Conservation (phyloP, 2,329 filamentous ascomycete genomes). For the Colletotrichum lentis region DNA sequence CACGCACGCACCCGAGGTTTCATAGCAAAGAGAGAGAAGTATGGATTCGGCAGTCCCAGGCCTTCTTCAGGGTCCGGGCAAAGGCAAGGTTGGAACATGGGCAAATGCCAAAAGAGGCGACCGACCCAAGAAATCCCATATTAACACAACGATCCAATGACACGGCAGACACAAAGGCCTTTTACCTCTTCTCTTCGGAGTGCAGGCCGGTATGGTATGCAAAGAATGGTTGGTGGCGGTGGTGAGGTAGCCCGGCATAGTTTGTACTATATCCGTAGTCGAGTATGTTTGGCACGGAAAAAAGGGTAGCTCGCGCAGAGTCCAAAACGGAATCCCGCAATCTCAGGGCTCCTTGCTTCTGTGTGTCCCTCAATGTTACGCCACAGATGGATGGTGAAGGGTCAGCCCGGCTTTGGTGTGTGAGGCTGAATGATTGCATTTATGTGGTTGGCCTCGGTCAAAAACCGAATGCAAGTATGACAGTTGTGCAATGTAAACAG, state of each 20-base stretch:
- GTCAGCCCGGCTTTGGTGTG: constrained; percentile 19
- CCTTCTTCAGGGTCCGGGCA: constrained; percentile 21
- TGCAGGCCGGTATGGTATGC: constrained; percentile 11
- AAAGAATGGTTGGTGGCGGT: neutral
- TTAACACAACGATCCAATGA: constrained; percentile 13
- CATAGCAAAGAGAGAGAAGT: neutral
- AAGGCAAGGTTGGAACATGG: constrained; percentile 9
- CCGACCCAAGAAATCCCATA: constrained; percentile 13
- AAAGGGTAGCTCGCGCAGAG: constrained; percentile 12
- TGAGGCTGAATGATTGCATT: constrained; percentile 23
- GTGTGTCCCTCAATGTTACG: constrained; percentile 18
- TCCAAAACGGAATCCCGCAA: constrained; percentile 10
- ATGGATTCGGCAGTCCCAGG: no score
- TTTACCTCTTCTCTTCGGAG: neutral
- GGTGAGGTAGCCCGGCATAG: neutral
- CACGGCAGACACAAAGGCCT: neutral
- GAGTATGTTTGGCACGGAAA: neutral
- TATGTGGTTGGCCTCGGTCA: constrained; percentile 30
- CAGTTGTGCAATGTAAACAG: no score
- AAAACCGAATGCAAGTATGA: constrained; percentile 26
- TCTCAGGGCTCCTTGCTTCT: constrained; percentile 24
- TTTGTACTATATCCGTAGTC: no score
- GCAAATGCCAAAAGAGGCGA: constrained; percentile 23
- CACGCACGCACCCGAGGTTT: neutral
- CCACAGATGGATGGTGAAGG: constrained; percentile 24